Base-by-base conservation (phyloP, 2,329 filamentous ascomycete species). In the Trichoderma asperellum region DNA sequence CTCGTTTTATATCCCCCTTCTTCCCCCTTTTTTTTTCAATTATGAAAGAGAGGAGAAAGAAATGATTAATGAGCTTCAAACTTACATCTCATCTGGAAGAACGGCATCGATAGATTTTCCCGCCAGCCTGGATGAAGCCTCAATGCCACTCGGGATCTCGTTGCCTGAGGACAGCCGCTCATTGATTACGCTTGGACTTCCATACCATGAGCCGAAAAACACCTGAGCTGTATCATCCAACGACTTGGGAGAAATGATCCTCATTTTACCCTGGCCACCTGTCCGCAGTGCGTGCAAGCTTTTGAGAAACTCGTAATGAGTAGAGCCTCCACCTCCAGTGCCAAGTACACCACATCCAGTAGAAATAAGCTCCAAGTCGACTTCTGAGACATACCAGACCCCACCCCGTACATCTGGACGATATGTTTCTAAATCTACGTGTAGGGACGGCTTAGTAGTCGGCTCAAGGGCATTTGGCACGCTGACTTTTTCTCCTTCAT, bases 181-280 rank as follows among this genome's bases (percentile, higher is more conserved):
- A 40, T 79, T 80, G 52, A 79, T 79, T 11, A 82, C 80, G 24
- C 78, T 81, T 0, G 81, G 81, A 40, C 80, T 81, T 3, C 82
- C 83, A 55, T 83, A 84, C 77, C 82, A 83, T 0, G 81, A 81
- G 0, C 82, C 82, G 49, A 83, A 81, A 53, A 81, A 81, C 4
- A 82, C 77, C 1, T 77, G 73, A 10, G 80, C 81, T 12, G 78
- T 74, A 35, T 84, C 82, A 5, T 76, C 73, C 0, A 84, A 72
- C 0, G 75, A 73, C 5, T 76, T 76, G 0, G 81, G 78, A 0
- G 80, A 76, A 2, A 85, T 76, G 1, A 85, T 77, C 8, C 81
- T 75, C 75, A 84, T 81, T 62, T 77, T 76, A 59, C 79, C 73
- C 56, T 73, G 55, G 2, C 75, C 74, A 0, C 74, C 76, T 18